These are phyloP conservation scores for Talaromyces islandicus DNA, from an alignment of 2,329 filamentous ascomycete genomes.

Conservation along the genomic window DNA sequence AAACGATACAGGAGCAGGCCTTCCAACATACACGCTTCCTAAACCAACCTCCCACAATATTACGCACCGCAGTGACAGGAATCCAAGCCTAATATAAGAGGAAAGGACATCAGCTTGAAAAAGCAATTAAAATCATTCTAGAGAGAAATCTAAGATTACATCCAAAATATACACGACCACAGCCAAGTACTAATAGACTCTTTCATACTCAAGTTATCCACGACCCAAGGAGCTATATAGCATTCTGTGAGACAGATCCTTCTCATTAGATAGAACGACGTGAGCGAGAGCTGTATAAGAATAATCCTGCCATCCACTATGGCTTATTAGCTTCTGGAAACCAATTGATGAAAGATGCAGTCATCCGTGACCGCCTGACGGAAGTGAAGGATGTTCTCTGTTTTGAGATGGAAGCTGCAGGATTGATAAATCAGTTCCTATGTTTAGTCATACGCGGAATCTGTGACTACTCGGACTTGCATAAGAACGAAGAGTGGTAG, in stretches of 20 bases:
- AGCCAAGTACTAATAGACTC: not conserved
- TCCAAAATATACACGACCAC: not conserved
- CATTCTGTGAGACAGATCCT: not conserved
- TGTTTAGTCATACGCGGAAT: slow-evolving; percentile 31
- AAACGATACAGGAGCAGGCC: too few relatives aligned
- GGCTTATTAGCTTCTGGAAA: slow-evolving; percentile 12
- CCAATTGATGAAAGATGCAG: slow-evolving; percentile 8
- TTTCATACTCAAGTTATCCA: not conserved
- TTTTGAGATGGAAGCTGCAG: slow-evolving; percentile 21
- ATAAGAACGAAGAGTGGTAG: slow-evolving; percentile 23
- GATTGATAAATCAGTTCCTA: too few relatives aligned
- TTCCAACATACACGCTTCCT: too few relatives aligned
- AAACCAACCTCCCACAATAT: too few relatives aligned
- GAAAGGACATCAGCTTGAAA: too few relatives aligned
- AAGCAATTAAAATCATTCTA: too few relatives aligned
- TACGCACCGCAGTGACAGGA: too few relatives aligned
- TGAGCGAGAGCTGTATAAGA: not conserved
- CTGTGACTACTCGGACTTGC: slow-evolving; percentile 34
- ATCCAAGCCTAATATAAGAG: too few relatives aligned
- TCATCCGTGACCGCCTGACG: not conserved
- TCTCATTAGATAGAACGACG: not conserved
- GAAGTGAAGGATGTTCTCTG: slow-evolving; percentile 13
- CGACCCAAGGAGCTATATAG: not conserved
- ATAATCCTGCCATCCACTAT: slow-evolving; percentile 4
- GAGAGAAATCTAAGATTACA: too few relatives aligned